These are phyloP conservation scores for Tetrahymena elliotti DNA, from an alignment of 73 alveolate species.

Conservation along the genomic window DNA sequence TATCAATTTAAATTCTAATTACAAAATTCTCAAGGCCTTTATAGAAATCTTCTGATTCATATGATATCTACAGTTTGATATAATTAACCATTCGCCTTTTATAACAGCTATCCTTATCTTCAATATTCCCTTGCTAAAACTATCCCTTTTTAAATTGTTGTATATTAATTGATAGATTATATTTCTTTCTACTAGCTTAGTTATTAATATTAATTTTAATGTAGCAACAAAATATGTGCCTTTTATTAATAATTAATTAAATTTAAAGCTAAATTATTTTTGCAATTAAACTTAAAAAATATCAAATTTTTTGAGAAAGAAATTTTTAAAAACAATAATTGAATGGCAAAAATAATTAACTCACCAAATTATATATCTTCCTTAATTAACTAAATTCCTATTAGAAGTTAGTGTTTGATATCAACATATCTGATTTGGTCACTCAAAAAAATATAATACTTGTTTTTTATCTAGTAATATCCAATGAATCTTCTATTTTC, in stretches of 20 bases:
- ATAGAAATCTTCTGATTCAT: neutral
- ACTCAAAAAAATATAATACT: neutral
- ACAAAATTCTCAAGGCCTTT: neutral
- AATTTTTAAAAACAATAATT: neutral
- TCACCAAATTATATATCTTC: neutral
- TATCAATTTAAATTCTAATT: neutral
- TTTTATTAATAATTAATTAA: too few relatives aligned
- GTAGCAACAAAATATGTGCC: neutral
- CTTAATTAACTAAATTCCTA: neutral
- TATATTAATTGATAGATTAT: too few relatives aligned
- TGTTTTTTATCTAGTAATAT: neutral
- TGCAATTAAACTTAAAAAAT: too few relatives aligned
- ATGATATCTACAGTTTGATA: neutral
- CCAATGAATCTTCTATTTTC: neutral
- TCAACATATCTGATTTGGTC: neutral
- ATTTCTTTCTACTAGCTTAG: neutral
- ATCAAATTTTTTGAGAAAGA: neutral
- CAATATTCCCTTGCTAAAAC: neutral
- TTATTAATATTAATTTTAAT: too few relatives aligned
- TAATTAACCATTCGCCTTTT: neutral
- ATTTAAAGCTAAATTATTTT: neutral
- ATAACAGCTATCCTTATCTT: neutral
- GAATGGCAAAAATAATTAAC: neutral
- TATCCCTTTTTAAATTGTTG: too few relatives aligned
- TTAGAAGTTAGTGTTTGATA: neutral